Evolutionary conservation across 2,329 filamentous ascomycete species (phyloP).

Genomic region (Camillea tinctor): DNA sequence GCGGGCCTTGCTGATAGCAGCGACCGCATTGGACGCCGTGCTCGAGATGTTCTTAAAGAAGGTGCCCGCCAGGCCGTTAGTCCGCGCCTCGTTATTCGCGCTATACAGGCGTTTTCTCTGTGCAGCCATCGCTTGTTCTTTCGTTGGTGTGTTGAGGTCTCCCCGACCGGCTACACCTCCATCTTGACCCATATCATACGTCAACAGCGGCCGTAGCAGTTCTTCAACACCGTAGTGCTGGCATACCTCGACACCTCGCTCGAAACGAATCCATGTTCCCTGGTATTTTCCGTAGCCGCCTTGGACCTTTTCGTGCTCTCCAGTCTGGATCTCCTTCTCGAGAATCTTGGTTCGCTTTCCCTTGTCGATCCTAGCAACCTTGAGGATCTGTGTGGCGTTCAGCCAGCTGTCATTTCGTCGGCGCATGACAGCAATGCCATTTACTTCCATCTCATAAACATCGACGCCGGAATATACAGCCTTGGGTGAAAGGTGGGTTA

Average conservation of each 20-base stretch:
- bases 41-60: constrained; percentile 97
- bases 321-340: constrained; percentile 95
- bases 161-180: constrained; percentile 70
- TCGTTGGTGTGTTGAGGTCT: constrained; percentile 89
- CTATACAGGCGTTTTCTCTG: constrained; percentile 92
- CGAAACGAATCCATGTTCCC: constrained; percentile 96
- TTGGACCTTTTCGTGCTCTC: constrained; percentile 97
- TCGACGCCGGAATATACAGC: constrained; percentile 94
- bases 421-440: constrained; percentile 91
- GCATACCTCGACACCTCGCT: constrained; percentile 89
- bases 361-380: constrained; percentile 95
- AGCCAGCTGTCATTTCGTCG: constrained; percentile 93
- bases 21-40: constrained; percentile 88
- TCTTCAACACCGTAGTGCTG: constrained; percentile 77
- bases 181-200: constrained; percentile 77
- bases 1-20: constrained; percentile 93
- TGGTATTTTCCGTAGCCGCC: constrained; percentile 99
- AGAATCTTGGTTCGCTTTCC: constrained; percentile 96
- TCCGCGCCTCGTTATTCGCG: constrained; percentile 65
- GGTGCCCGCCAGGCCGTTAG: constrained; percentile 70
- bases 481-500: constrained; percentile 34
- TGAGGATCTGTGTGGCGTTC: constrained; percentile 97
- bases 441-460: constrained; percentile 98
- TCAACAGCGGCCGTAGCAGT: constrained; percentile 69
- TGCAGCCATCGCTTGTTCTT: constrained; percentile 97